These are phyloP conservation scores for Aquilaria yunnanensis DNA, from an alignment of 345 rosid genomes.

Conservation along the genomic window DNA sequence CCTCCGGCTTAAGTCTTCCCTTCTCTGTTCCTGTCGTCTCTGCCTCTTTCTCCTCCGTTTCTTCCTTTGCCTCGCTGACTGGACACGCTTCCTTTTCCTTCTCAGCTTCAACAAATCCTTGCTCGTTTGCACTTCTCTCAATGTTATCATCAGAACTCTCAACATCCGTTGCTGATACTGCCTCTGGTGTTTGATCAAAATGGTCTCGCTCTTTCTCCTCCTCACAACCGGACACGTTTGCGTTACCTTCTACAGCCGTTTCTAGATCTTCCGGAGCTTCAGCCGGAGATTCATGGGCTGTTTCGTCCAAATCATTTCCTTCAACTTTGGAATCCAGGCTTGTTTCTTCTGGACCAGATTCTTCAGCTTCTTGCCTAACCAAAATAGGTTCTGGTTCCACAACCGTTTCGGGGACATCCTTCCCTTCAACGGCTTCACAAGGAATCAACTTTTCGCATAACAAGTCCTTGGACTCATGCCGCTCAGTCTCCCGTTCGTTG, in stretches of 20 bases:
- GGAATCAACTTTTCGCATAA: conserved; percentile 25
- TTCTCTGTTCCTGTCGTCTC: conserved; percentile 27
- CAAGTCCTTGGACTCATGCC: conserved; percentile 22
- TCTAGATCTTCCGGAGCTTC: conserved; percentile 2
- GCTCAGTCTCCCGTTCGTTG: conserved; percentile 26
- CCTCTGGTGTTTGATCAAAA: neutral
- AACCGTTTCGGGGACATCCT: conserved; percentile 9
- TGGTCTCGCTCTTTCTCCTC: conserved; percentile 7
- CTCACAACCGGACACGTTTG: neutral
- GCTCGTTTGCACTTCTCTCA: conserved; percentile 8
- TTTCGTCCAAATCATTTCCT: neutral
- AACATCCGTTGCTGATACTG: neutral
- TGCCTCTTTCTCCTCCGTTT: conserved; percentile 10
- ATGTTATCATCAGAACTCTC: neutral
- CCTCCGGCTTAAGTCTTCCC: conserved; percentile 27
- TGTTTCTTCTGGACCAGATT: conserved; percentile 6
- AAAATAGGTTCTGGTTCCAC: conserved; percentile 11
- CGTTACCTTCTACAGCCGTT: neutral
- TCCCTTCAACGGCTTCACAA: conserved; percentile 19
- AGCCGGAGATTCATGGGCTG: neutral
- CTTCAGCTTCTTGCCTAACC: conserved; percentile 1
- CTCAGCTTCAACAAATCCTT: conserved; percentile 10
- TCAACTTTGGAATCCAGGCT: neutral
- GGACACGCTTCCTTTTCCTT: neutral
- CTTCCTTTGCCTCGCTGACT: conserved; percentile 5